Conservation (phyloP, 2,329 filamentous ascomycete genomes). For the Neocucurbitaria cava region DNA sequence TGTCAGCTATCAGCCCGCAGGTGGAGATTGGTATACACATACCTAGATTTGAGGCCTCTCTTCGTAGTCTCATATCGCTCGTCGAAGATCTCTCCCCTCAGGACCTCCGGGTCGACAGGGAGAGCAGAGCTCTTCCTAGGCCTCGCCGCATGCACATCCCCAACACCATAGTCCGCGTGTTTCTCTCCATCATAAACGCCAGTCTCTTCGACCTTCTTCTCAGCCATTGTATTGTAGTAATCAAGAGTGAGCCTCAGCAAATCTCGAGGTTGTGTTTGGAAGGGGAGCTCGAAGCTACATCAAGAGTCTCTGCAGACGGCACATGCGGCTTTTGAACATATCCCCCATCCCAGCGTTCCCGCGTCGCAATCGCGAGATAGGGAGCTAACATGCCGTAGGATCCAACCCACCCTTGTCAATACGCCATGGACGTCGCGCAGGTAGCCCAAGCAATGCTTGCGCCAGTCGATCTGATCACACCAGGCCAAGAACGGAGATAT, state of each 20-base stretch:
- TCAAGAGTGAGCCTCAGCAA: not conserved
- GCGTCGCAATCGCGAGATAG: slow-evolving; percentile 6
- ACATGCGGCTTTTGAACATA: slow-evolving; percentile 1
- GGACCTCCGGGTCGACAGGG: slow-evolving; percentile 31
- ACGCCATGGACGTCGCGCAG: slow-evolving; percentile 2
- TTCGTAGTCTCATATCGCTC: slow-evolving; percentile 48
- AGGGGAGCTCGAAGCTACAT: not conserved
- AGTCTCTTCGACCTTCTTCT: slow-evolving; percentile 18
- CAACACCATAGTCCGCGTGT: slow-evolving; percentile 16
- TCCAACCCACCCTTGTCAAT: slow-evolving; percentile 9
- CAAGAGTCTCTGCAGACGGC: not conserved
- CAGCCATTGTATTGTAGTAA: slow-evolving; percentile 16
- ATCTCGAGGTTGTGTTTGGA: too few species aligned
- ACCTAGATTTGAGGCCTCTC: slow-evolving; percentile 49
- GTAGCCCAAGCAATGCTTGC: slow-evolving; percentile 13
- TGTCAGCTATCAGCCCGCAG: not conserved
- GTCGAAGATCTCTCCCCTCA: slow-evolving; percentile 41
- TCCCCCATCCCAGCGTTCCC: not conserved
- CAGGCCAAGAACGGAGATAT: not conserved
- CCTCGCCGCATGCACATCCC: slow-evolving; percentile 10
- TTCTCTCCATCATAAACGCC: slow-evolving; percentile 3
- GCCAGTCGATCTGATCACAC: not conserved
- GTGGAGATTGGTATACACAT: slow-evolving; percentile 11
- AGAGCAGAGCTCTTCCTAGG: slow-evolving; percentile 32
- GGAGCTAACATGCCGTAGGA: slow-evolving; percentile 5